Conservation (phyloP, 139 green algal genomes). For the Eudorina sp. region DNA sequence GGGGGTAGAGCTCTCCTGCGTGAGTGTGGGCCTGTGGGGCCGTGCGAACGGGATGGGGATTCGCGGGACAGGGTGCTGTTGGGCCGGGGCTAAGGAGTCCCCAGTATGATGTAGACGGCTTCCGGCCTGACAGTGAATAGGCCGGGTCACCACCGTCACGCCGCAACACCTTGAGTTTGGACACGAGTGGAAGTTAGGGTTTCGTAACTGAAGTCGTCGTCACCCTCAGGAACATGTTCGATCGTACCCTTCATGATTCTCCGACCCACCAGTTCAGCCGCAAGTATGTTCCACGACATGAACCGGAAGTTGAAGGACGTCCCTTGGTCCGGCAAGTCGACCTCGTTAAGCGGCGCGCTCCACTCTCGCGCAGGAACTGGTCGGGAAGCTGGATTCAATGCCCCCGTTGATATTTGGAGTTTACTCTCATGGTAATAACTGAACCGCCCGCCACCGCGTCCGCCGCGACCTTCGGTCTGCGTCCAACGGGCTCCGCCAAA, state of each 20-base stretch:
- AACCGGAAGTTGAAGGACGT: slow-evolving; percentile 63
- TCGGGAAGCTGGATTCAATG: background rate
- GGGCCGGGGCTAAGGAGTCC: background rate
- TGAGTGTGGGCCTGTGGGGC: slow-evolving; percentile 42
- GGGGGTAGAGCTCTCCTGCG: slow-evolving; percentile 51
- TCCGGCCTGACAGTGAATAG: background rate
- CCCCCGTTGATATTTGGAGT: background rate
- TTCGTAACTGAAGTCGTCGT: too few species aligned
- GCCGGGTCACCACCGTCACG: background rate
- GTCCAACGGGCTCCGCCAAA: background rate
- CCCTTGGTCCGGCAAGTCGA: too few species aligned
- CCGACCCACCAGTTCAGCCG: slow-evolving; percentile 68
- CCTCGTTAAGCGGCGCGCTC: too few species aligned
- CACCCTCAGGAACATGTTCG: too few species aligned
- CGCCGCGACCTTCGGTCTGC: background rate
- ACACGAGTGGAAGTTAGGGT: background rate
- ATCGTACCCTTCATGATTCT: background rate
- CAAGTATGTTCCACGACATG: slow-evolving; percentile 91
- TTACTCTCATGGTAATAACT: background rate
- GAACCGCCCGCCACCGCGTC: background rate
- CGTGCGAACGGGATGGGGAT: too few species aligned
- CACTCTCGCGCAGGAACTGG: background rate
- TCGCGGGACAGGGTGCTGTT: background rate
- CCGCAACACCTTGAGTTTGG: too few species aligned
- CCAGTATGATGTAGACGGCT: too few species aligned